Percentiles rank a stretch among this genome's conserved stretches.
Evolutionary conservation across 208 protist genomes (phyloP).

Genomic region (Herpetomonas tarakana): DNA sequence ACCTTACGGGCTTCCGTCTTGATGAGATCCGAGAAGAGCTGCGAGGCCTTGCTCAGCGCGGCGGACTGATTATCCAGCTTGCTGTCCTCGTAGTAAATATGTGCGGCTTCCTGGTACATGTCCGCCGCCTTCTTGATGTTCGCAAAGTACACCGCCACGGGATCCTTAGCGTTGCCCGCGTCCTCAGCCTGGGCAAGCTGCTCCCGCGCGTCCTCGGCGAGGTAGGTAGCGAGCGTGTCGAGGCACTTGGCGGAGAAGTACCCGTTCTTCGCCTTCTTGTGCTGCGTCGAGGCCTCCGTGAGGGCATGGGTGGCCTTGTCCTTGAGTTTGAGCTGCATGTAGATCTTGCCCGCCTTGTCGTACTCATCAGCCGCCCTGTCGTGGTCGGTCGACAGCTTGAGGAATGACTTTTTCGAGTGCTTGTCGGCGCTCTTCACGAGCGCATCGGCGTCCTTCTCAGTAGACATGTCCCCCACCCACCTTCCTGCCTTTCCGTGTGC

Average conservation of each 20-base stretch:
- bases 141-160: neutral
- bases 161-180: neutral
- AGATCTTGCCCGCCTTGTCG: slow-evolving; percentile 71
- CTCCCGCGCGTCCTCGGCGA: neutral
- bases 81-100: neutral
- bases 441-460: slow-evolving; percentile 41
- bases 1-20: slow-evolving; percentile 8
- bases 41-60: neutral
- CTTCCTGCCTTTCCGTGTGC: slow-evolving; percentile 7
- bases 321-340: slow-evolving; percentile 34
- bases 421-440: slow-evolving; percentile 57
- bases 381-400: slow-evolving; percentile 57
- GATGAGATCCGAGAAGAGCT: neutral
- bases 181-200: neutral
- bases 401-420: slow-evolving; percentile 43
- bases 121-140: neutral
- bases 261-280: slow-evolving; percentile 21
- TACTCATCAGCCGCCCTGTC: slow-evolving; percentile 57
- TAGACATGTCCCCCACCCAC: slow-evolving; percentile 4
- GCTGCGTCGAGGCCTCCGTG: slow-evolving; percentile 26
- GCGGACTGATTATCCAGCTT: slow-evolving; percentile 1
- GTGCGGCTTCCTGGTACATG: neutral
- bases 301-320: slow-evolving; percentile 37
- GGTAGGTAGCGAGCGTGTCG: neutral
- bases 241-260: slow-evolving; percentile 20